phyloP scores from a whole-genome alignment of 768 basidiomycete species.

The Mycena sanguinolenta region DNA sequence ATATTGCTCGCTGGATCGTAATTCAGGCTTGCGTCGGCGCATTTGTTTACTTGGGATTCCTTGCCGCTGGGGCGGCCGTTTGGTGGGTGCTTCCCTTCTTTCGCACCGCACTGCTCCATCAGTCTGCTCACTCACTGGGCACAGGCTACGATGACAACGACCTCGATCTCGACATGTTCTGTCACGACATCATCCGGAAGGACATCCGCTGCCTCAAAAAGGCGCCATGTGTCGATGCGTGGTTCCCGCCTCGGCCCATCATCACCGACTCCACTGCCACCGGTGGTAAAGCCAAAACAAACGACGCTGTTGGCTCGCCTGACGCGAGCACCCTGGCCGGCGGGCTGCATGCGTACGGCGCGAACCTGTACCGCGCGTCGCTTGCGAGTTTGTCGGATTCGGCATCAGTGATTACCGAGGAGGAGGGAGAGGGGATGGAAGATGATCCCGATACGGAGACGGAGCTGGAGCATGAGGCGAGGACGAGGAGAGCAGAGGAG shows the following conservation, averaged over 20 bases:
- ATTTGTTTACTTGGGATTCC: constrained; percentile 80
- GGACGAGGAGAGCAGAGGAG: neutral
- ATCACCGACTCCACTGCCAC: neutral
- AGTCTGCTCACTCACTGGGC: neutral
- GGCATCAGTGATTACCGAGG: neutral
- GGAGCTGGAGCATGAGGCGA: constrained; percentile 8
- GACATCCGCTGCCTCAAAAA: constrained; percentile 68
- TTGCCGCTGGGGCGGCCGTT: constrained; percentile 81
- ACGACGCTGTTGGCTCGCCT: too few species aligned
- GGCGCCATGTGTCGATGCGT: constrained; percentile 64
- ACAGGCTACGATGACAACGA: constrained; percentile 78
- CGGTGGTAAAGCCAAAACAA: too few species aligned
- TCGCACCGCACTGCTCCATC: too few species aligned
- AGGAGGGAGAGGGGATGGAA: neutral
- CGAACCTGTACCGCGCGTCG: constrained; percentile 35
- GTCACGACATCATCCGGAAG: constrained; percentile 65
- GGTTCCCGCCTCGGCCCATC: constrained; percentile 19
- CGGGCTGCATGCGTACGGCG: constrained; percentile 17
- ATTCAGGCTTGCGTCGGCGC: constrained; percentile 65
- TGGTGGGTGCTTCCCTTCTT: constrained; percentile 59
- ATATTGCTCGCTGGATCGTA: neutral
- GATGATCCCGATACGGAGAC: constrained; percentile 5
- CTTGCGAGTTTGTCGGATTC: constrained; percentile 34
- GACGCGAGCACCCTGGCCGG: neutral
- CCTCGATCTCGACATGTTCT: constrained; percentile 76